Percentiles rank a stretch among this genome's conserved stretches.
These are phyloP conservation scores for Dendrocalamus sinicus DNA, from an alignment of 176 grass and related monocot genomes.

Conservation along the genomic window DNA sequence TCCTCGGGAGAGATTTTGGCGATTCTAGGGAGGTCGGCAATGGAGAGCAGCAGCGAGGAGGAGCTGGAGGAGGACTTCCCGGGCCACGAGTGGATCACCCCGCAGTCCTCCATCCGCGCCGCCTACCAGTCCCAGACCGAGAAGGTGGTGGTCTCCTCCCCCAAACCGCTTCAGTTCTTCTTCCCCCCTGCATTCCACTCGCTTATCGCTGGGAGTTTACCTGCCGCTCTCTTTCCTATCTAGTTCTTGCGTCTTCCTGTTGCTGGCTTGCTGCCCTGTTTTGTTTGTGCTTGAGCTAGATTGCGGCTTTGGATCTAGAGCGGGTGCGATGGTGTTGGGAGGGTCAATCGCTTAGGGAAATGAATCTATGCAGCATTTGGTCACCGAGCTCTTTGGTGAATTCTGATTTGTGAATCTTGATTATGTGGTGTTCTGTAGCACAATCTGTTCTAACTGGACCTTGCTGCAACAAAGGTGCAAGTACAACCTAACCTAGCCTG, in stretches of 20 bases:
- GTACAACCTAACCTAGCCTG: conserved; percentile 22
- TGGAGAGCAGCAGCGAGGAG: conserved; percentile 98
- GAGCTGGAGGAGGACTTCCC: conserved; percentile 81
- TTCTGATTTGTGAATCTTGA: conserved; percentile 31
- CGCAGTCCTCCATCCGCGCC: conserved; percentile 91
- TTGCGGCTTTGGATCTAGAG: conserved; percentile 40
- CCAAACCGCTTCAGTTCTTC: background rate
- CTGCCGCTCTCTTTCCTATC: background rate
- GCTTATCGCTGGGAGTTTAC: background rate
- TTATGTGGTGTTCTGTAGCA: background rate
- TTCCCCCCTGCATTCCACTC: conserved; percentile 4
- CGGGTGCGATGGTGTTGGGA: background rate
- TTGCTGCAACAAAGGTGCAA: background rate
- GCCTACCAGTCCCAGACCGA: conserved; percentile 88
- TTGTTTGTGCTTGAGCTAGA: background rate
- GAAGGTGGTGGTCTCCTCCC: conserved; percentile 51
- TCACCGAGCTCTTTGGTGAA: background rate
- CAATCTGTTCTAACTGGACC: background rate
- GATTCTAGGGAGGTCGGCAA: conserved; percentile 38
- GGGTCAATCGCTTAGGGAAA: background rate
- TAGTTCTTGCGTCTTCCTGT: background rate
- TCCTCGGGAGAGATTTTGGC: background rate
- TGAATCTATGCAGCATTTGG: background rate
- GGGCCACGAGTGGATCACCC: conserved; percentile 96
- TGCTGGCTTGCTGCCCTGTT: background rate